A percentile compares a stretch with the other conserved stretches of the same genome.
phyloP scores from a whole-genome alignment of 2,329 filamentous ascomycete species.

The Sclerotiophoma versabilis region DNA sequence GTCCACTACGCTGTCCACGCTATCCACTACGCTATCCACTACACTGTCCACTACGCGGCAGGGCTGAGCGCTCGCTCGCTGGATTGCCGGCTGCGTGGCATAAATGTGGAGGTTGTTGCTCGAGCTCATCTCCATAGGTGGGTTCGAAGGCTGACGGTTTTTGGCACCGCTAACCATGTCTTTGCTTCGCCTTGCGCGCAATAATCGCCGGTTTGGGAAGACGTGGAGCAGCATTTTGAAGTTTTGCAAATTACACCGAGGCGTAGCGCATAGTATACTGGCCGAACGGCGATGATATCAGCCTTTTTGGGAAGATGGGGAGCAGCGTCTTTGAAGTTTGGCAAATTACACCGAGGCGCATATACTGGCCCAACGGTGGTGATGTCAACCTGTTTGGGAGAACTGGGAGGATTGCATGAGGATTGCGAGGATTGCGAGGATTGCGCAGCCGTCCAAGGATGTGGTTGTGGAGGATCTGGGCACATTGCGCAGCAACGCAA shows the following conservation, averaged over 20 bases:
- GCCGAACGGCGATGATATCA: background rate
- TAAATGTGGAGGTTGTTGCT: conserved; percentile 1
- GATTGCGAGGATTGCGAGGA: conserved; percentile 2
- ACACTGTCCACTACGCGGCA: too few relatives aligned
- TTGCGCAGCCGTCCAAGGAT: conserved; percentile 7
- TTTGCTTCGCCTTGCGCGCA: conserved; percentile 10
- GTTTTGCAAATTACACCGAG: conserved; percentile 5
- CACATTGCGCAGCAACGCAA: conserved; percentile 9
- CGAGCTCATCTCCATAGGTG: conserved; percentile 14
- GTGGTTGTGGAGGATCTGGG: background rate
- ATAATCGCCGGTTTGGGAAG: conserved; percentile 8
- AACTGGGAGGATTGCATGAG: background rate
- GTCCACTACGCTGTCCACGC: too few relatives aligned
- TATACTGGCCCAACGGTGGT: background rate
- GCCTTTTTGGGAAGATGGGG: background rate
- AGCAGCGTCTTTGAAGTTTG: background rate
- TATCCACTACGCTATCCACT: too few relatives aligned
- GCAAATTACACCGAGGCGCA: background rate
- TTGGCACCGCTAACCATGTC: conserved; percentile 7
- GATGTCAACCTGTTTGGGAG: background rate
- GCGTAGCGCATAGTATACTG: background rate
- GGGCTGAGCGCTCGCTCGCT: background rate
- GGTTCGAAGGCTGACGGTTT: conserved; percentile 9
- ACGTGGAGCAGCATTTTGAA: background rate
- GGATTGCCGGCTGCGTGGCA: conserved; percentile 3